These are phyloP conservation scores for Clohesyomyces aquaticus DNA, from an alignment of 495 filamentous ascomycete genomes.

Conservation along the genomic window DNA sequence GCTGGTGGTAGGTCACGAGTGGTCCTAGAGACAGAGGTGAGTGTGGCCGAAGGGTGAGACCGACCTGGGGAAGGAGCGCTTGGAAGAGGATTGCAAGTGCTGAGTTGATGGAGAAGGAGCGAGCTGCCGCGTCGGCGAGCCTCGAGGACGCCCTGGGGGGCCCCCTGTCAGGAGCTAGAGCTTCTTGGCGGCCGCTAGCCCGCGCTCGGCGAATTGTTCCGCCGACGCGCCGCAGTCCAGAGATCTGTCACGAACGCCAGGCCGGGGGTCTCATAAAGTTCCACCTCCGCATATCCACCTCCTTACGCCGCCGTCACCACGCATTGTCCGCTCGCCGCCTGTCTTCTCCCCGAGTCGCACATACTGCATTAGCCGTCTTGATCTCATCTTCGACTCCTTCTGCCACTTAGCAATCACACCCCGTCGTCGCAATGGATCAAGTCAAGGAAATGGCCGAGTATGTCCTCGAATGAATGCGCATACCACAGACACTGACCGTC, in stretches of 20 bases:
- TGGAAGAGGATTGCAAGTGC: too few species aligned
- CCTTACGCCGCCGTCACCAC: background rate
- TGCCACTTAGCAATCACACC: background rate
- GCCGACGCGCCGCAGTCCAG: constrained; percentile 1
- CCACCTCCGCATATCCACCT: constrained; percentile 15
- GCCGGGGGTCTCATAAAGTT: constrained; percentile 15
- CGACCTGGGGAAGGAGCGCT: constrained; percentile 2
- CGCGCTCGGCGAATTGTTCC: constrained; percentile 7
- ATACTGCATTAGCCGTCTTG: constrained; percentile 54
- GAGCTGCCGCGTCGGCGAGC: too few species aligned
- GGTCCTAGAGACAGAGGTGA: constrained; percentile 2
- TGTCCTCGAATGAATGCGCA: background rate
- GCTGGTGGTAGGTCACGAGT: background rate
- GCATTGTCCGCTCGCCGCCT: background rate
- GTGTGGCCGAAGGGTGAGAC: background rate
- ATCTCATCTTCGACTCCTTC: constrained; percentile 47
- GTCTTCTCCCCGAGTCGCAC: background rate
- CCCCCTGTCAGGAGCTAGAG: constrained; percentile 14
- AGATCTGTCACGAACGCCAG: constrained; percentile 17
- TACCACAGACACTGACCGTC: constrained; percentile 44
- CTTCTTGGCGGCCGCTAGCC: constrained; percentile 1
- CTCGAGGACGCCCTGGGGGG: background rate
- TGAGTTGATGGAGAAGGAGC: background rate
- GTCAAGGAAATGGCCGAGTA: constrained; percentile 61
- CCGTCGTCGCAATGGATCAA: constrained; percentile 55